Base-by-base conservation (phyloP, 2,329 filamentous ascomycete genomes). In the Gremmenia infestans region DNA sequence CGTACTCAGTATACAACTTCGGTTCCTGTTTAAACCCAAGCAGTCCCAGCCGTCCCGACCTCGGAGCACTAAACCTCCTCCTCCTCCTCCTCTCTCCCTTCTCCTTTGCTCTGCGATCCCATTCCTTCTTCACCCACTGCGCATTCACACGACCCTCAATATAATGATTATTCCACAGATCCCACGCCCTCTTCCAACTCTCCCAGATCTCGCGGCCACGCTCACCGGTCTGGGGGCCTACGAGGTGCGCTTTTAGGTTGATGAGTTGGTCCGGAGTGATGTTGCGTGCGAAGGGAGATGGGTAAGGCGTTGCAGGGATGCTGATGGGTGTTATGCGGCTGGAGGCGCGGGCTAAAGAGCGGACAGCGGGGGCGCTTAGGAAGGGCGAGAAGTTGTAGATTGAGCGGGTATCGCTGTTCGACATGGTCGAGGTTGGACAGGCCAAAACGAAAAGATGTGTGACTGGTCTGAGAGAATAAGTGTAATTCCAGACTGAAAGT, bases 141-240 rank as follows among this genome's bases (percentile, higher is more conserved):
- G 53, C 45, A 39, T 64, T 58, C 9, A 60, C 59, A 1, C 67
- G 56, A 19, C 67, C 65, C 40, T 67, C 61, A 22, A 68, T 65
- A 23, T 64, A 67, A 47, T 64, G 45, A 48, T 65, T 64, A 43
- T 69, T 68, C 64, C 65, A 68, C 2, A 69, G n/a, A 61, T 68
- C 66, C 59, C 60, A 69, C 1, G 67, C 67, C 11, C 65, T 59
- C 46, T 67, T 69, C 67, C 66, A 69, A 23, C 53, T 59, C 35
- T 51, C 42, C 65, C 66, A 69, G 6, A 67, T 52, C 37, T 68
- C 65, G 3, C 42, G 35, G 5, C 66, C 60, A 19, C 60, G 52
- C 0, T 52, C 52, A 8, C 25, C 37, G 25, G 15, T 45, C n/a
- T 22, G 23, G n/a, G 17, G 11, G 55, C 61, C 19, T 48, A 52